Evolutionary conservation across 176 grass and related monocot species (phyloP), one percentile per base, ranked within the genome.

Genomic region (Poa annua): DNA sequence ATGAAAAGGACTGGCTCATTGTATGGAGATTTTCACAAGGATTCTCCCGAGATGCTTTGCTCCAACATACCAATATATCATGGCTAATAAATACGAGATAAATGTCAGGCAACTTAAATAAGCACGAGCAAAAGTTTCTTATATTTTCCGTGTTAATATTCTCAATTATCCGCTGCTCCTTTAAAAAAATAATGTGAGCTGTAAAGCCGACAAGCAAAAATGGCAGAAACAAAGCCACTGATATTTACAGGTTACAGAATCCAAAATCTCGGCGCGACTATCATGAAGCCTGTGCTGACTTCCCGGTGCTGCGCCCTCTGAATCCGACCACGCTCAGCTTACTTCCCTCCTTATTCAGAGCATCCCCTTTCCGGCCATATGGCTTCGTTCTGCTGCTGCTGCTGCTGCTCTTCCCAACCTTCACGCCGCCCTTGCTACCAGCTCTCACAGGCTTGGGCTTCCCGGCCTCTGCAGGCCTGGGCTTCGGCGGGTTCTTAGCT

Each of bases 271-370:
- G 0, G 11, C 35, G 12, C 7, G 42, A 17, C 25, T 1, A 35
- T 66, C 50, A 88, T 4, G 79, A 83, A 44, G 88, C 60, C 11
- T 83, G 88, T 1, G 57, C 33, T 0, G 86, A 84, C 80, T 81
- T 94, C 21, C 86, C 89, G 45, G 92, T 92, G 79, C 89, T 95
- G 85, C 96, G 96, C 7, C 96, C 92, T 77, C 92, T 99, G 83
- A 99, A 99, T 59, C 93, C 96, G 19, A 99, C 89, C 34, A 99
- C 93, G 50, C 85, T 92, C 33, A 95, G 77, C 76, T 99, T 99
- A 63, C 72, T 56, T 75, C 79, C 59, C 10, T 54, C 44, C 56
- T 83, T 88, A 13, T 79, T 85, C 80, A 80, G 15, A 15, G 19
- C 57, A 75, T 88, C 87, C 16, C 82, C 42, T 51, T 87, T 96